phyloP scores from a whole-genome alignment of 805 yeast genomes.

The Maudiozyma turicensis region DNA sequence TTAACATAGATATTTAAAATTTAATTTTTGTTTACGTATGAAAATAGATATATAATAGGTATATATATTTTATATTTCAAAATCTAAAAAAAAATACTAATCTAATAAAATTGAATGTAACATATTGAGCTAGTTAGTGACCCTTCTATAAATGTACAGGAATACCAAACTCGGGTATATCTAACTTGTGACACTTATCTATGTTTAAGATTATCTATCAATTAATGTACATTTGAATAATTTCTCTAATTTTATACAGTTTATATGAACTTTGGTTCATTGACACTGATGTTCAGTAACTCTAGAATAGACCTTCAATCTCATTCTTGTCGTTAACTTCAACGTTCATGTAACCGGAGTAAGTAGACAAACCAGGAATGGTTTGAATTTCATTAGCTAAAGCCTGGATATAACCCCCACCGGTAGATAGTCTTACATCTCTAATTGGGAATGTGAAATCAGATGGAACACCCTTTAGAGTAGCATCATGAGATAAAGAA shows the following conservation, averaged over 20 bases:
- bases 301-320: constrained; percentile 65
- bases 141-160: too few relatives aligned
- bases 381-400: constrained; percentile 81
- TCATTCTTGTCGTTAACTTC: constrained; percentile 74
- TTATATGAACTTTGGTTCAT: background rate
- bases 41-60: too few relatives aligned
- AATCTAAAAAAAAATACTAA: too few relatives aligned
- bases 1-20: background rate
- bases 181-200: too few relatives aligned
- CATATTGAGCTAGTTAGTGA: too few relatives aligned
- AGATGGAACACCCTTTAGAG: constrained; percentile 72
- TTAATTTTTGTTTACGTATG: background rate
- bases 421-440: constrained; percentile 68
- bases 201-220: too few relatives aligned
- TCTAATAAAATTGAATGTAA: too few relatives aligned
- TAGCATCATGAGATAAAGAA: constrained; percentile 75
- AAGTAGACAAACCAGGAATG: constrained; percentile 79
- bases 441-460: constrained; percentile 74
- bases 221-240: too few relatives aligned
- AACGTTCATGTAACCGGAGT: constrained; percentile 79
- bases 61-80: too few relatives aligned
- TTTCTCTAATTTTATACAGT: too few relatives aligned
- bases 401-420: constrained; percentile 80
- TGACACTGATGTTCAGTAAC: background rate
- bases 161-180: too few relatives aligned